Evolutionary conservation across 2,329 filamentous ascomycete species (phyloP).

Genomic region (Geosmithia flava): DNA sequence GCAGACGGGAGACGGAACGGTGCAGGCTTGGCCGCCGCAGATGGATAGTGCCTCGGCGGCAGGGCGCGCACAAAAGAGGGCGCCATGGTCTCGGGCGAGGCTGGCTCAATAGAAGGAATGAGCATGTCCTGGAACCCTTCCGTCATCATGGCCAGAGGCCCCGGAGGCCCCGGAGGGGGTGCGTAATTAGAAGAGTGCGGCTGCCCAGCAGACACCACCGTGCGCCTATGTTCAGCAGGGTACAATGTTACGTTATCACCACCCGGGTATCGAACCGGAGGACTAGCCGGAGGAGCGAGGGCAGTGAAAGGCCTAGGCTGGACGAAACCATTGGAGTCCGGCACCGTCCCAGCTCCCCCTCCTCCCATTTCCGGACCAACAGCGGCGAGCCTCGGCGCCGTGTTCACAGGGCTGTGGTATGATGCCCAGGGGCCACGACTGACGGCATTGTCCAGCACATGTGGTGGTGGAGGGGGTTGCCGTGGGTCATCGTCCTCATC

Average conservation of each 20-base stretch:
- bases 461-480: not conserved
- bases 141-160: not conserved
- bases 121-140: conserved; percentile 25
- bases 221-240: not conserved
- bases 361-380: not conserved
- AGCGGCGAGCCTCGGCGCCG: not conserved
- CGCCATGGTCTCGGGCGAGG: conserved; percentile 20
- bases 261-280: not conserved
- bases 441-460: not conserved
- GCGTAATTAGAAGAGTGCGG: not conserved
- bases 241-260: not conserved
- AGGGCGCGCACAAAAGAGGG: conserved; percentile 20
- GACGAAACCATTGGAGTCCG: conserved; percentile 1
- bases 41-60: conserved; percentile 13
- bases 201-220: not conserved
- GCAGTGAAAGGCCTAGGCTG: not conserved
- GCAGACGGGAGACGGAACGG: conserved; percentile 5
- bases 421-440: not conserved
- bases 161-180: too few relatives aligned
- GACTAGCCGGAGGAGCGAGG: not conserved
- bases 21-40: conserved; percentile 7
- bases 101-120: conserved; percentile 32
- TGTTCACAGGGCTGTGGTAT: not conserved
- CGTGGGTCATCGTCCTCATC: not conserved
- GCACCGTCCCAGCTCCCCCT: not conserved